Base-by-base conservation (phyloP, 2,329 filamentous ascomycete genomes). In the Botrytis squamosa region DNA sequence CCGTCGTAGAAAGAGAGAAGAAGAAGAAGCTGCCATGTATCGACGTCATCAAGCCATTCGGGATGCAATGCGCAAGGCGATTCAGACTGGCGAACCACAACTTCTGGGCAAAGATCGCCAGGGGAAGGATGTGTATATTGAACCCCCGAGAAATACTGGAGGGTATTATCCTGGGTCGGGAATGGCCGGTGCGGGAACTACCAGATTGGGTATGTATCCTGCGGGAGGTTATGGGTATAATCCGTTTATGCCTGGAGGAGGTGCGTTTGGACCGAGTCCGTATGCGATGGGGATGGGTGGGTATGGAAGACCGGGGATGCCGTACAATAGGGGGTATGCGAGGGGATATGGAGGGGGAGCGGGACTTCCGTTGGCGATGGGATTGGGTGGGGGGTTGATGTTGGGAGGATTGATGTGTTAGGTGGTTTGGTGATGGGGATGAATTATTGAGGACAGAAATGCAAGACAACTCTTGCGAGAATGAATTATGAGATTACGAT, bases 81-180 rank as follows among this genome's bases (percentile, higher is more conserved):
- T 86, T 74, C 78, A 86, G 75, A 89, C 88, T 0, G 88, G 88
- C 1, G 81, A 88, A 78, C 88, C 88, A 22, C 88, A 89, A 75
- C 82, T 86, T 20, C 76, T 90, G 0, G 86, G 88, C 55, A 86
- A 85, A 75, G 88, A 90, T 78, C 78, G 79, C 18, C 80, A 88
- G 46, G 87, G 88, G 2, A 83, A 84, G 57, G 86, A 89, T 72
- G 82, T 90, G n/a, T 91, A 88, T 79, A 84, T 90, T 49, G 86
- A 89, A 77, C 87, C 88, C 14, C 87, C 88, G 3, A 57, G 52
- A 57, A 18, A 57, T 29, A 29, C 14, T 9, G n/a, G 12, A 29
- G 52, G 52, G 1, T 57, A 57, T 29, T 14, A 57, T 33, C n/a
- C 52, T 3, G 16, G 12, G 14, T 57, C 29, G 74, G 76, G 76